Conservation (phyloP, 805 yeast species). For the Yamadazyma paraphyllophila region DNA sequence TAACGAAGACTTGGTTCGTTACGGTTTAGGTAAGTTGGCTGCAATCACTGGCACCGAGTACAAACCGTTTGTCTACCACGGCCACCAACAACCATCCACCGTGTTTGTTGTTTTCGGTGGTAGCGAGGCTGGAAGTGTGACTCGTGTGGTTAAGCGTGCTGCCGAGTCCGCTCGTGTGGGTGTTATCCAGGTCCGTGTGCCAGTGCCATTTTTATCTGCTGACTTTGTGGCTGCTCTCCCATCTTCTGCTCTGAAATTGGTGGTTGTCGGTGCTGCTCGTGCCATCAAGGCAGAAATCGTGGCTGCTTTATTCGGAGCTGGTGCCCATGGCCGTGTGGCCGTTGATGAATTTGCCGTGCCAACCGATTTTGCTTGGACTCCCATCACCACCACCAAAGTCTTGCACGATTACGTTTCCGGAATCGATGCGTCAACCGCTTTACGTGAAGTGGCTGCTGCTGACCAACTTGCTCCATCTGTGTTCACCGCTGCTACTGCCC, state of each 20-base stretch:
- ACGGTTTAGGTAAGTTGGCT: slow-evolving; percentile 53
- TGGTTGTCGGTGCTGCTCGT: slow-evolving; percentile 51
- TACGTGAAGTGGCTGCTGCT: slow-evolving; percentile 12
- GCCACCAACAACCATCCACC: slow-evolving; percentile 58
- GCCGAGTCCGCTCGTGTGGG: slow-evolving; percentile 49
- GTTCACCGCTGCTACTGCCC: slow-evolving; percentile 41
- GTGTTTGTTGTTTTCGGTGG: slow-evolving; percentile 86
- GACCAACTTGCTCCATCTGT: slow-evolving; percentile 1
- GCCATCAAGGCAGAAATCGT: slow-evolving; percentile 68
- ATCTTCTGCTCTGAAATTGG: slow-evolving; percentile 51
- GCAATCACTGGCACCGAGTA: slow-evolving; percentile 51
- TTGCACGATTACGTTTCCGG: slow-evolving; percentile 40
- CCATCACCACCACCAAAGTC: slow-evolving; percentile 49
- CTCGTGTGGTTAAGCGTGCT: slow-evolving; percentile 39
- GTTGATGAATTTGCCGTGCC: slow-evolving; percentile 55
- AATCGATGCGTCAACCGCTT: slow-evolving; percentile 27
- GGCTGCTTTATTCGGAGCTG: slow-evolving; percentile 61
- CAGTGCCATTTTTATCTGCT: slow-evolving; percentile 70
- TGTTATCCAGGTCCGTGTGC: slow-evolving; percentile 69
- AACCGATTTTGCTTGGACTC: slow-evolving; percentile 55
- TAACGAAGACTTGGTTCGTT: slow-evolving; percentile 31
- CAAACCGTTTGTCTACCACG: slow-evolving; percentile 68
- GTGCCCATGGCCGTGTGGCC: slow-evolving; percentile 32
- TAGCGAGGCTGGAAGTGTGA: slow-evolving; percentile 55
- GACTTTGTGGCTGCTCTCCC: slow-evolving; percentile 64